phyloP scores from a whole-genome alignment of 805 yeast species.

The Lachancea quebecensis region DNA sequence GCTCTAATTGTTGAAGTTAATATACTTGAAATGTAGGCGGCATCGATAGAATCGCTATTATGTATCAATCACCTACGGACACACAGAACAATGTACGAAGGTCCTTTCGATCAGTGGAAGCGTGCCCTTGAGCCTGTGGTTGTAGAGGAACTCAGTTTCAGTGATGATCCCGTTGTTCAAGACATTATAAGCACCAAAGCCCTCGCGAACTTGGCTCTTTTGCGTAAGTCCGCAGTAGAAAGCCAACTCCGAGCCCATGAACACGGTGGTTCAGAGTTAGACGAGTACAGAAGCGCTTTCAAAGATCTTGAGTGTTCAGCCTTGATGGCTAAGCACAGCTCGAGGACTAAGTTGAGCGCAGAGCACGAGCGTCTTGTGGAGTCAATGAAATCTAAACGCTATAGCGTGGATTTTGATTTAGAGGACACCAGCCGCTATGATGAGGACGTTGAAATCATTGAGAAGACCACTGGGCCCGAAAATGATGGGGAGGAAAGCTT shows the following conservation, averaged over 20 bases:
- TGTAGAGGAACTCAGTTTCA: not conserved
- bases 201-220: slow-evolving; percentile 14
- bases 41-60: no score
- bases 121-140: not conserved
- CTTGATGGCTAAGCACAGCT: not conserved
- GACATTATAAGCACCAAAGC: slow-evolving; percentile 18
- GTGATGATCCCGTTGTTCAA: slow-evolving; percentile 16
- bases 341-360: slow-evolving; percentile 6
- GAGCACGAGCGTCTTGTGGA: slow-evolving; percentile 16
- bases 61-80: no score
- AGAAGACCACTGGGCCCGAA: not conserved
- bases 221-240: slow-evolving; percentile 12
- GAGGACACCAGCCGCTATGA: not conserved
- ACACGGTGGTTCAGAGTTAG: slow-evolving; percentile 2
- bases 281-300: slow-evolving; percentile 11
- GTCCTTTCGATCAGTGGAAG: not conserved
- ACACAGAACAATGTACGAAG: not conserved
- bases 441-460: not conserved
- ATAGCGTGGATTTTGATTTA: slow-evolving; percentile 29
- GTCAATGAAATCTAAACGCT: slow-evolving; percentile 17
- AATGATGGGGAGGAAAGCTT: slow-evolving; percentile 25
- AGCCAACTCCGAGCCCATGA: slow-evolving; percentile 7
- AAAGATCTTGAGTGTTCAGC: slow-evolving; percentile 3
- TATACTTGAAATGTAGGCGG: no score
- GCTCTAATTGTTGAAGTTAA: no score